A percentile compares a stretch with the other conserved stretches of the same genome.
Conservation (phyloP, 1,284 basidiomycete species). For the Ganoderma sinense region DNA sequence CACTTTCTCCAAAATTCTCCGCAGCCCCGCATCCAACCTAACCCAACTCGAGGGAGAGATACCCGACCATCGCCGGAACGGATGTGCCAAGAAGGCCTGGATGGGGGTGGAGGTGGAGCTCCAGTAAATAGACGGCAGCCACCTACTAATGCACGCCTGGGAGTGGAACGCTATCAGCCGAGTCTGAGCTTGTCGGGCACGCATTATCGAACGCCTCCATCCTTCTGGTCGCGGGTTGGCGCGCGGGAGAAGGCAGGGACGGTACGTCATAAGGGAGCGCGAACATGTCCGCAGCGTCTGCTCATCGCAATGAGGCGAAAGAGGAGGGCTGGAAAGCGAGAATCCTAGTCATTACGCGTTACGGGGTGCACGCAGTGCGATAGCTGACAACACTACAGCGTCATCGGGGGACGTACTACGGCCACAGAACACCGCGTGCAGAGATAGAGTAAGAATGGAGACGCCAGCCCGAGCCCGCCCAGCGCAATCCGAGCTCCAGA, state of each 20-base stretch:
- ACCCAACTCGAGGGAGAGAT: not conserved
- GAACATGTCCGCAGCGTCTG: not conserved
- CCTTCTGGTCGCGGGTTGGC: not conserved
- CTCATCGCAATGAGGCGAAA: too few relatives aligned
- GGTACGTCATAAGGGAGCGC: not conserved
- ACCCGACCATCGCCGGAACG: not conserved
- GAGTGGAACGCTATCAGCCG: not conserved
- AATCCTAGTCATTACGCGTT: not conserved
- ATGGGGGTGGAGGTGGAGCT: not conserved
- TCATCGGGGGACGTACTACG: slow-evolving; percentile 8
- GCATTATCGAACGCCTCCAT: not conserved
- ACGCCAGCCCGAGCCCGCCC: not conserved
- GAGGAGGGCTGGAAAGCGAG: not conserved
- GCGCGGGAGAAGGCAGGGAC: not conserved
- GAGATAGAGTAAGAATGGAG: not conserved
- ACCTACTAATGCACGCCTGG: not conserved
- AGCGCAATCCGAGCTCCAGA: not conserved
- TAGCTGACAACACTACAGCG: slow-evolving; percentile 5
- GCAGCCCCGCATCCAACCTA: not conserved
- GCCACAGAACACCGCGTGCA: not conserved
- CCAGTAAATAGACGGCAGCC: not conserved
- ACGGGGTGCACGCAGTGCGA: not conserved
- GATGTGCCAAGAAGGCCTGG: not conserved
- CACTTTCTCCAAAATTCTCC: too few relatives aligned
- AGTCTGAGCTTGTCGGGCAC: slow-evolving; percentile 3